Evolutionary conservation across 2,329 filamentous ascomycete species (phyloP).

Genomic region (Apiospora kogelbergensis): DNA sequence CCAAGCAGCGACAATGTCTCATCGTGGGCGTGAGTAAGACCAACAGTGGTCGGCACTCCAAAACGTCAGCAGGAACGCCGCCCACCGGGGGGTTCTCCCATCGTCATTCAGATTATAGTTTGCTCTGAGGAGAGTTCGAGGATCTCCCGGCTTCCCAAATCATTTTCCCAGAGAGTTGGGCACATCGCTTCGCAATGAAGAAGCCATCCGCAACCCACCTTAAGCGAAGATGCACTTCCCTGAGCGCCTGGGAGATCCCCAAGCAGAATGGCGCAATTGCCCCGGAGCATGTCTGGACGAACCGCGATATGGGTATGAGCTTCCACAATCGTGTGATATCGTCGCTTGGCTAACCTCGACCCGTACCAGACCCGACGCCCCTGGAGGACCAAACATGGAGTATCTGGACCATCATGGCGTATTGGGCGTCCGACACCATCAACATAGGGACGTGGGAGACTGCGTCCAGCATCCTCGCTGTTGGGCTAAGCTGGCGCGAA

Average conservation of each 20-base stretch:
- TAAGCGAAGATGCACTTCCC: slow-evolving; percentile 38
- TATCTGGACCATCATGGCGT: slow-evolving; percentile 34
- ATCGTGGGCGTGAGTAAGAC: not conserved
- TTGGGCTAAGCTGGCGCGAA: slow-evolving; percentile 36
- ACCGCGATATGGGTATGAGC: slow-evolving; percentile 32
- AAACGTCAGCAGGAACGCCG: not conserved
- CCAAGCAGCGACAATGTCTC: not conserved
- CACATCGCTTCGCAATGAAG: slow-evolving; percentile 19
- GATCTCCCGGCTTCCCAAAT: too few relatives aligned
- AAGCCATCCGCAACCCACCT: slow-evolving; percentile 24
- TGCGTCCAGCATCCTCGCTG: slow-evolving; percentile 33
- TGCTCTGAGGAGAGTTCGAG: not conserved
- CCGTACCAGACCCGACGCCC: slow-evolving; percentile 34
- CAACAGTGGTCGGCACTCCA: not conserved
- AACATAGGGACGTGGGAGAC: slow-evolving; percentile 36
- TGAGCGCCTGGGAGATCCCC: slow-evolving; percentile 45
- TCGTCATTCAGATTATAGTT: not conserved
- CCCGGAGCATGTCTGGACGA: slow-evolving; percentile 42
- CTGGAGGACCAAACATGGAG: slow-evolving; percentile 37
- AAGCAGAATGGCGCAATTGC: slow-evolving; percentile 48
- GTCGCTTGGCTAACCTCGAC: slow-evolving; percentile 19
- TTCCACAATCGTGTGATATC: not conserved
- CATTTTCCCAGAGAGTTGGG: not conserved
- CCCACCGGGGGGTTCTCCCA: not conserved
- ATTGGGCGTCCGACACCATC: slow-evolving; percentile 37